A percentile compares a stretch with the other conserved stretches of the same genome.
phyloP scores from a whole-genome alignment of 345 rosid species.

The Euphorbia pulcherrima region DNA sequence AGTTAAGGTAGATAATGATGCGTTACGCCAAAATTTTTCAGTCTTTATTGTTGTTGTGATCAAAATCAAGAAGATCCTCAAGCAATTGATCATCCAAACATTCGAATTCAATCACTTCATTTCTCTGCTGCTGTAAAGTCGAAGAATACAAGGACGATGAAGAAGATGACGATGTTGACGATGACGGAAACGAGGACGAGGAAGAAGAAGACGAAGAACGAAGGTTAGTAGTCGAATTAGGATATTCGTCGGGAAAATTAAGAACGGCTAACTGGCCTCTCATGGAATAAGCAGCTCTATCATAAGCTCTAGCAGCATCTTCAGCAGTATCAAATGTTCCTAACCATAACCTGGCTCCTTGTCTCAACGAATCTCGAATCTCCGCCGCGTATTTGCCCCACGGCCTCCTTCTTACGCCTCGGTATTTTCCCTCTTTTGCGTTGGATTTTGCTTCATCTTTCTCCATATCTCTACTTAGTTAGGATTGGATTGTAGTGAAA shows the following conservation, averaged over 20 bases:
- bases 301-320: conserved; percentile 83
- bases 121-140: conserved; percentile 16
- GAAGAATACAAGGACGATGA: conserved; percentile 8
- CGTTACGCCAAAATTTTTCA: too few relatives aligned
- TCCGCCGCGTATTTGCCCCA: conserved; percentile 92
- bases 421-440: conserved; percentile 27
- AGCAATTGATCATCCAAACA: conserved; percentile 48
- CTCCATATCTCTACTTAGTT: conserved; percentile 12
- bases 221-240: conserved; percentile 8
- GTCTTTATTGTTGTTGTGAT: conserved; percentile 16
- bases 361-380: conserved; percentile 70
- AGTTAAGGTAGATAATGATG: too few relatives aligned
- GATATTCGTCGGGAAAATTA: conserved; percentile 66
- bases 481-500: not conserved
- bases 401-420: conserved; percentile 66
- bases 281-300: conserved; percentile 64
- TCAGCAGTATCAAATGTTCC: conserved; percentile 76
- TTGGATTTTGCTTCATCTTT: not conserved
- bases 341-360: conserved; percentile 72
- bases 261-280: conserved; percentile 65
- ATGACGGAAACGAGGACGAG: conserved; percentile 12
- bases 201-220: conserved; percentile 23
- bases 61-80: conserved; percentile 54
- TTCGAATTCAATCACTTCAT: conserved; percentile 47
- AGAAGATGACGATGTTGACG: not conserved